Conservation (phyloP, 352 stramenopile genomes). For the Pythium biforme region DNA sequence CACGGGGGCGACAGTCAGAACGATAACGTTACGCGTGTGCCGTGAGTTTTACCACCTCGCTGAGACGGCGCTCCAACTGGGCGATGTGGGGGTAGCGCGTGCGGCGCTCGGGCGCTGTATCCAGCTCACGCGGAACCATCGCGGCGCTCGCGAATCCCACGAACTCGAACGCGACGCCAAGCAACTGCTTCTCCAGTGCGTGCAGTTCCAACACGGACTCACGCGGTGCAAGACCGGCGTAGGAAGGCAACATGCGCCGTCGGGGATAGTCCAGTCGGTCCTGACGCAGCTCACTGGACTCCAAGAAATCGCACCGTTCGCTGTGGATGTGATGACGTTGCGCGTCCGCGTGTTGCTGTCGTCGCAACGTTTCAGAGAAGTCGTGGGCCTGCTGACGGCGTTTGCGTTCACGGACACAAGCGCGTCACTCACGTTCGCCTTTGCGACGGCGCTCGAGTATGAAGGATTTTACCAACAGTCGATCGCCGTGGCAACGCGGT, state of each 20-base stretch:
- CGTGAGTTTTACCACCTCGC: not conserved
- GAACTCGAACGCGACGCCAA: slow-evolving; percentile 1
- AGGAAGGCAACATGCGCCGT: not conserved
- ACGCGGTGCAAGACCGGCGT: not conserved
- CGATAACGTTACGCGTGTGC: not conserved
- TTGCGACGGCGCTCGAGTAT: slow-evolving; percentile 9
- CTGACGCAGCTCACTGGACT: not conserved
- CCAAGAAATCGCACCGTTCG: not conserved
- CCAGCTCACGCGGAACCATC: not conserved
- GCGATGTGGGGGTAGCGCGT: slow-evolving; percentile 2
- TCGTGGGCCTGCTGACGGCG: not conserved
- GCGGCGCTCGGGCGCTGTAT: slow-evolving; percentile 9
- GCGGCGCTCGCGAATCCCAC: not conserved
- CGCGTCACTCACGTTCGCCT: slow-evolving; percentile 9
- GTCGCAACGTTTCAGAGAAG: slow-evolving; percentile 1
- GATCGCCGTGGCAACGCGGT: not conserved
- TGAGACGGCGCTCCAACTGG: slow-evolving; percentile 2
- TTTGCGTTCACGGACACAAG: slow-evolving; percentile 10
- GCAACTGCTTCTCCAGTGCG: slow-evolving; percentile 7
- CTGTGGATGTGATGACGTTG: slow-evolving; percentile 1
- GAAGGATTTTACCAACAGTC: slow-evolving; percentile 20
- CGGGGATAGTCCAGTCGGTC: not conserved
- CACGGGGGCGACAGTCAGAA: not conserved
- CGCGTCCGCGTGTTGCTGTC: not conserved
- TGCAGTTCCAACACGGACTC: slow-evolving; percentile 1